Percentiles rank a stretch among this genome's conserved stretches.
These are phyloP conservation scores for Fraxinus dipetala DNA, from an alignment of 305 asterid genomes.

Conservation along the genomic window DNA sequence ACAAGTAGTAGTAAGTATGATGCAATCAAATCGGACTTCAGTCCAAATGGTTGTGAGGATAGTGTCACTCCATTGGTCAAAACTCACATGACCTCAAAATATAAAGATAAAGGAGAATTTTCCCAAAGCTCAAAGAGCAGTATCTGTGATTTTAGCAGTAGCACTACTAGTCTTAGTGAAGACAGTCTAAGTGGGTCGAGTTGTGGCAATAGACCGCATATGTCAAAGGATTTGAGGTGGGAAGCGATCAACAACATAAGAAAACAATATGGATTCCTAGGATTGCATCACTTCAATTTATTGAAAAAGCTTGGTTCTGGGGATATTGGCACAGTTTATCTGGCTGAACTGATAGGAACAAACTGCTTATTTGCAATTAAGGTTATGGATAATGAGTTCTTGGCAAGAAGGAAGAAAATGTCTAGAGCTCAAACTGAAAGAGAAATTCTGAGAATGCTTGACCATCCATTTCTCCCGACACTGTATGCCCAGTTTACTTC, in stretches of 20 bases:
- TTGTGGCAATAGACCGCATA: conserved; percentile 71
- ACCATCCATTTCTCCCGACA: conserved; percentile 94
- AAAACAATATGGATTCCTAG: conserved; percentile 64
- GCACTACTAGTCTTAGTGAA: conserved; percentile 72
- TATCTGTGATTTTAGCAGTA: conserved; percentile 75
- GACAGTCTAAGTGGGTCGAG: conserved; percentile 67
- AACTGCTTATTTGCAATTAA: conserved; percentile 76
- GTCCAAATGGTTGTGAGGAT: conserved; percentile 31
- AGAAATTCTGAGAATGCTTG: conserved; percentile 82
- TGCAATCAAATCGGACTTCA: conserved; percentile 28
- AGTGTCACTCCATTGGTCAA: conserved; percentile 30
- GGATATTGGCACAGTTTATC: conserved; percentile 89
- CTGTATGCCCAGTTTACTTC: conserved; percentile 88
- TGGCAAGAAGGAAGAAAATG: conserved; percentile 70
- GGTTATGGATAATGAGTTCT: conserved; percentile 89
- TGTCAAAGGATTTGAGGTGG: conserved; percentile 87
- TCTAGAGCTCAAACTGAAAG: conserved; percentile 88
- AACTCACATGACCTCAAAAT: conserved; percentile 35
- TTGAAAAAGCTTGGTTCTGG: conserved; percentile 90
- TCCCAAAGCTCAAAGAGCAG: conserved; percentile 90
- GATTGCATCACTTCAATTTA: conserved; percentile 73
- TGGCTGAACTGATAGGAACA: conserved; percentile 72
- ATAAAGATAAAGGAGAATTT: conserved; percentile 61
- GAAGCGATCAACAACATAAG: conserved; percentile 55
- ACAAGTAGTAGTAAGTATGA: conserved; percentile 24